Evolutionary conservation across 2,329 filamentous ascomycete genomes (phyloP), one percentile per base, ranked within the genome.

Genomic region (Talaromyces pinophilus): DNA sequence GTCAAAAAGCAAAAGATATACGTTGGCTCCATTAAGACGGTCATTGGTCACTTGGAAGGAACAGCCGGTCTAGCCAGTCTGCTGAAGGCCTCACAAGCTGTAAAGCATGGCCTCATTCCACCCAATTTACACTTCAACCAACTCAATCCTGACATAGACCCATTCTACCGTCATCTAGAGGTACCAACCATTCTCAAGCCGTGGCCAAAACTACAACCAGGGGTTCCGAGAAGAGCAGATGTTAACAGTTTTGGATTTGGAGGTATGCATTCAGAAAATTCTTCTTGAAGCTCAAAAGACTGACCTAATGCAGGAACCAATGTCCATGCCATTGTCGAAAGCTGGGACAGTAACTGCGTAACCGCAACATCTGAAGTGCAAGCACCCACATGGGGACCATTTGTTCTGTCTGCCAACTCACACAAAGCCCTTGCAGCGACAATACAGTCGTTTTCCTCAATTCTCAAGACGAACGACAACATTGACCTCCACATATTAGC

Each of bases 191-290:
- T 59, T 61, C 59, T 68, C 1, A 61, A 30, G 10, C 38, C 62
- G 68, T 72, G 64, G 68, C 66, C 66, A 10, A 25, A 57, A 25
- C 15, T 74, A 74, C 40, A 33, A 35, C 28, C 54, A 10, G 33
- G 77, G 11, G 13, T 44, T 40, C 59, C 61, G 15, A 67, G 68
- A 28, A 64, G 71, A 28, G 69, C 65, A 3, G 68, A 66, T 52
- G 75, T 78, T 15, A 54, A 54, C 5, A 54, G 79, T 13, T 85
- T 84, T 67, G 82, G 80, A 0, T 28, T 62, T 59, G 78, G 77
- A 19, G 78, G 78, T 6, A 54, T 28, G 22, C 22, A n/a, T 28
- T 25, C 25, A 25, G 25, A 25, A 25, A 25, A 25, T 25, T 25
- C 25, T 25, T 25, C 25, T 25, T 25, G 25, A 25, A 25, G 25